Percentiles rank a stretch among this genome's conserved stretches.
These are phyloP conservation scores for Schizothecium vesticola DNA, from an alignment of 495 filamentous ascomycete species.

Conservation along the genomic window DNA sequence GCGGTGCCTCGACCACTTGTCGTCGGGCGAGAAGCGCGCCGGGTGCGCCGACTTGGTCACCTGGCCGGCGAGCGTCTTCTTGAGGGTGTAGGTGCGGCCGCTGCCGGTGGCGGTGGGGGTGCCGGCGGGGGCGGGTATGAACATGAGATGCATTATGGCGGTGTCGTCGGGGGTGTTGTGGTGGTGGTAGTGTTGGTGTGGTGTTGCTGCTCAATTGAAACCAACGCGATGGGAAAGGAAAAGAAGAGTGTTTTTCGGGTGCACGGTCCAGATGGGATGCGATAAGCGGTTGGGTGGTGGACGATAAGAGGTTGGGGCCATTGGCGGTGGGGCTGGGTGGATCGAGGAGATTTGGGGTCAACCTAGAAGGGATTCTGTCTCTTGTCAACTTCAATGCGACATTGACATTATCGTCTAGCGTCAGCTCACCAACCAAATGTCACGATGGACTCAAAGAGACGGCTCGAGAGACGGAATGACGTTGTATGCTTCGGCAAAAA, in stretches of 20 bases:
- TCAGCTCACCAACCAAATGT: neutral
- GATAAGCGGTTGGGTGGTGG: neutral
- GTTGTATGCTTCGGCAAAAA: neutral
- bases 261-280: neutral
- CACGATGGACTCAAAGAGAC: neutral
- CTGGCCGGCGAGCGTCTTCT: slow-evolving; percentile 69
- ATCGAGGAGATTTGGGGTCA: neutral
- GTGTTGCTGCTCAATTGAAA: neutral
- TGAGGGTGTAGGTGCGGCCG: slow-evolving; percentile 67
- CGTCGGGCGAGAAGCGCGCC: slow-evolving; percentile 93
- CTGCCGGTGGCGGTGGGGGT: slow-evolving; percentile 7
- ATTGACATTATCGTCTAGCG: neutral
- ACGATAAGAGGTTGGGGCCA: neutral
- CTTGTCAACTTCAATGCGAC: neutral
- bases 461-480: neutral
- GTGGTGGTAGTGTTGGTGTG: neutral
- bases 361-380: no score
- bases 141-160: slow-evolving; percentile 73
- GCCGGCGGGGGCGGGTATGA: slow-evolving; percentile 74
- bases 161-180: neutral
- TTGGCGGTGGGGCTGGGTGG: neutral
- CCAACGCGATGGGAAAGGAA: neutral
- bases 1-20: slow-evolving; percentile 93
- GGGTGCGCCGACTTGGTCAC: slow-evolving; percentile 96
- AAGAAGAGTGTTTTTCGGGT: neutral